Base-by-base conservation (phyloP, 169 alveolate species). In the Cryptosporidium meleagridis region DNA sequence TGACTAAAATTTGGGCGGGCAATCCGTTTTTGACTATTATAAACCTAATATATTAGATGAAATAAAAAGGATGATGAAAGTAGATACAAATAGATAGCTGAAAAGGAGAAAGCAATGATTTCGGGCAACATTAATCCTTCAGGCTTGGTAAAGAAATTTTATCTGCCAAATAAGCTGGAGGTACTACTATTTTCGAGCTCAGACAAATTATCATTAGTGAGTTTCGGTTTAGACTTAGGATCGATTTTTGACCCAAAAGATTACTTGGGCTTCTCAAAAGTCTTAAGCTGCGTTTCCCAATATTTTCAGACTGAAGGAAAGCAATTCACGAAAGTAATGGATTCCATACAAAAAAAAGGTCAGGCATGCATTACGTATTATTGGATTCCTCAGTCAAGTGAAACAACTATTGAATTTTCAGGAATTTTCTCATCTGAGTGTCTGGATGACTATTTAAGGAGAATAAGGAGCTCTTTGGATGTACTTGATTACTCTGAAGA, bases 331-430 rank as follows among this genome's bases (percentile, higher is more conserved):
- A 71, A 71, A 26, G 9, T 71, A n/a, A 31, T 35, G 23, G 69
- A 52, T 37, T 44, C 69, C 1, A 71, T 52, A 21, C 52, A 26
- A n/a, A 55, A 44, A 7, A 31, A 44, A 2, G 29, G 26, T 23
- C 39, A 35, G 33, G 12, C 44, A n/a, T 71, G 85, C 51, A 51
- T 51, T 12, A 52, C 67, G 5, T 52, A 71, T 31, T 71, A 71
- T 48, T 71, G 85, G 85, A 33, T 71, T n/a, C 85, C 85, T 14
- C 61, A 52, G 33, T 71, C 85, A 3, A 71, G 59, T 10, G 85
- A 71, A 0, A 48, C 85, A 10, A 71, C 68, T 10, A 51, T 51
- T 18, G 85, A 71, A 9, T 55, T 71, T 26, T 71, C 85, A 10
- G 85, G 85, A 10, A 18, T 51, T 29, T 71, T 71, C 12, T 71